Evolutionary conservation across 306 rosid genomes (phyloP), one percentile per base, ranked within the genome.

Genomic region (Medicago lupulina): DNA sequence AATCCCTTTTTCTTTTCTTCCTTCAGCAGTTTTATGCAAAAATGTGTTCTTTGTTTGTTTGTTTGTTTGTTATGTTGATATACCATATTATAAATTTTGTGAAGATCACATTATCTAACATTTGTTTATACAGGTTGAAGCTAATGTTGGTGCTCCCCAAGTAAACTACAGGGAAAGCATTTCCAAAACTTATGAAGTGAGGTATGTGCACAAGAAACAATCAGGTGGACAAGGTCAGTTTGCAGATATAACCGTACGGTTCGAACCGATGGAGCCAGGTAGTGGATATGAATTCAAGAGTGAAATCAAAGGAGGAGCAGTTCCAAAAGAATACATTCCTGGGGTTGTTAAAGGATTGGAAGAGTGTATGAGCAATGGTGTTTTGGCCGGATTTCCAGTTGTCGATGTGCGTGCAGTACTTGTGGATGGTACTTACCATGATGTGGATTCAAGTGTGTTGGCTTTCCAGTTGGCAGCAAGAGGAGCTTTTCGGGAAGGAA

Each of bases 221-320:
- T 95, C 99, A 2, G 99, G 99, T 39, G 99, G 99, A 54, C 97
- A 90, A 82, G 99, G 99, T 75, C 97, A 92, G 83, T 95, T 95
- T 74, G 97, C 97, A 8, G 99, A 95, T 81, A 76, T 95, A 79
- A 95, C 99, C 0, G 83, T 95, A 4, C 91, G 97, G 67, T 95
- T 95, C 73, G 97, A 95, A 69, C 97, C 99, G 41, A 43, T 92
- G 97, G 99, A 95, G 5, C 73, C 97, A 54, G 99, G 97, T 10
- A 64, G 87, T 68, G 97, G 97, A 65, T 95, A 95, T 25, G 97
- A 95, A 80, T 95, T 95, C 86, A 90, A 95, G 89, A 95, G 97
- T 83, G 99, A 90, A 87, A 95, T 95, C 83, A 95, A 90, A 88
- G 99, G 99, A 83, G 99, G 99, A 18, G 86, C 96, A 15, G 97